These are phyloP conservation scores for Suillus bovinus DNA, from an alignment of 768 basidiomycete genomes.

Conservation along the genomic window DNA sequence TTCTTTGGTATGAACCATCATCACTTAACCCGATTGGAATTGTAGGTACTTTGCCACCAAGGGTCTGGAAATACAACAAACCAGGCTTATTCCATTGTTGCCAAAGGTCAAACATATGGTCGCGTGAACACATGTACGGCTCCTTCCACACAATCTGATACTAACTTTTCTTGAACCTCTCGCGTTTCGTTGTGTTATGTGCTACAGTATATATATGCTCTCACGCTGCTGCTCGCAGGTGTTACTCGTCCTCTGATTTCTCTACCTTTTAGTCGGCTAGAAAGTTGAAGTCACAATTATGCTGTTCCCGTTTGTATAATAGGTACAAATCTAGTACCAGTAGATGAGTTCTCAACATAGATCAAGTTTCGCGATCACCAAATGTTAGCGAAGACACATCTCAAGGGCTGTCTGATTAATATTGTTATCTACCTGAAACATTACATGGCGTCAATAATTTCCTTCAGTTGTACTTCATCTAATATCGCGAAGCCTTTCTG, in stretches of 20 bases:
- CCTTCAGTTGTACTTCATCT: conserved; percentile 76
- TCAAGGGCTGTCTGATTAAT: background rate
- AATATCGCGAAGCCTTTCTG: conserved; percentile 88
- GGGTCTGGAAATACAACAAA: conserved; percentile 25
- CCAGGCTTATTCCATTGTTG: conserved; percentile 15
- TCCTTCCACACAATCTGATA: too few species aligned
- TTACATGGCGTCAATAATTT: conserved; percentile 83
- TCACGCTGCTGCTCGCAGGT: too few species aligned
- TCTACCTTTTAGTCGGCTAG: background rate
- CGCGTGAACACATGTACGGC: too few species aligned
- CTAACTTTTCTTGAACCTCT: too few species aligned
- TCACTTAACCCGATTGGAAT: background rate
- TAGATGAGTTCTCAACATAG: background rate
- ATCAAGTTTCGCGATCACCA: background rate
- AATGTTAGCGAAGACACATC: background rate
- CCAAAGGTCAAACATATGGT: too few species aligned
- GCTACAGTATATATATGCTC: too few species aligned
- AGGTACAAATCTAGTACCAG: background rate
- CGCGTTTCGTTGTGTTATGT: too few species aligned
- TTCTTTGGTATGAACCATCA: background rate
- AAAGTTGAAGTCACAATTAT: background rate
- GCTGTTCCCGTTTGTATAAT: background rate
- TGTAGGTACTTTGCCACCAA: conserved; percentile 30
- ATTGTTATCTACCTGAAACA: conserved; percentile 11
- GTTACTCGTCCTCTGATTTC: background rate